Base-by-base conservation (phyloP, 2,329 filamentous ascomycete species). In the Verticillium klebahnii region DNA sequence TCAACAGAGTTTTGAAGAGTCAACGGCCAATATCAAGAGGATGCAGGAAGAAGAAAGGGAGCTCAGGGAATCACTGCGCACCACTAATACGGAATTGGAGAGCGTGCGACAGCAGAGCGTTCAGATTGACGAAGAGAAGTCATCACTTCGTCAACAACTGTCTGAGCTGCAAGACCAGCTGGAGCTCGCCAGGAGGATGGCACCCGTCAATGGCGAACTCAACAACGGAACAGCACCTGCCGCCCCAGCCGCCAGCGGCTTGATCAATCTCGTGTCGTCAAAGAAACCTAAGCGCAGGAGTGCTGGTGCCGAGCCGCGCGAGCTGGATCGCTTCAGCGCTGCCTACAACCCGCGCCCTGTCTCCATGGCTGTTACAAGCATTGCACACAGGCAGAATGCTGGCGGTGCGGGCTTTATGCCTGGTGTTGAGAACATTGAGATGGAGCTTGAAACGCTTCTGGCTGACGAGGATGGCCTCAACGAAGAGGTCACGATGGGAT, bases 271-370 rank as follows among this genome's bases (percentile, higher is more conserved):
- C 37, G 95, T 99, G 31, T 91, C 94, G 2, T 94, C 92, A 58
- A 98, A 98, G 87, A 97, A 97, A 79, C 92, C 93, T 52, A 97
- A 98, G 83, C 85, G 95, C 71, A 87, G 95, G 67, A 98, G 94
- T 74, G 93, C 92, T 62, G 94, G 93, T 56, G 89, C 90, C 19
- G 93, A 97, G 75, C 87, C 87, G 63, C 89, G 92, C 69, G 90
- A 94, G 56, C 81, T 92, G 69, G 94, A 98, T 77, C 89, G 95
- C 65, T 96, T 96, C 82, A 97, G 93, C 75, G 89, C 85, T 63
- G 89, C 92, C 11, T 99, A 95, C 83, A 97, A 95, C 78, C 95
- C 95, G 65, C 87, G 95, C 29, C 95, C 95, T 29, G 92, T 97
- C 37, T 99, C 95, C 5, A 97, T 99, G 94, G 94, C 94, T 59